These are phyloP conservation scores for Stachybotrys chartarum DNA, from an alignment of 2,329 filamentous ascomycete genomes.

Conservation along the genomic window DNA sequence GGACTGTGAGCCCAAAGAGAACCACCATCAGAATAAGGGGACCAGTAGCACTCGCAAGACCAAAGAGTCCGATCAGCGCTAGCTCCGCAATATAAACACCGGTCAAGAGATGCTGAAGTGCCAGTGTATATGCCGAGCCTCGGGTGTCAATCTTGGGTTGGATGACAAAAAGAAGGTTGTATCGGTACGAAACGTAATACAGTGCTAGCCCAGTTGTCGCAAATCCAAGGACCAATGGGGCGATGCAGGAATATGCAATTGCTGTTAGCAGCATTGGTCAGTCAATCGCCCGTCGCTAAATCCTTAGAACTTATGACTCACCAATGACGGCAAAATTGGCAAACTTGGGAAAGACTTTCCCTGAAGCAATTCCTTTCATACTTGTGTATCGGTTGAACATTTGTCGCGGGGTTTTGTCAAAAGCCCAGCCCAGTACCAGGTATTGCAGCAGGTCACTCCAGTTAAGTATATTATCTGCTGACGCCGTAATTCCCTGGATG, in stretches of 20 bases:
- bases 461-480: constrained; percentile 1
- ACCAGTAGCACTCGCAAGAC: not conserved
- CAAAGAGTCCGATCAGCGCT: constrained; percentile 51
- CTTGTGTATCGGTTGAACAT: constrained; percentile 1
- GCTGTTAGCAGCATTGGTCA: not conserved
- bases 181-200: constrained; percentile 69
- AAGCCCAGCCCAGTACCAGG: not conserved
- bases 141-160: constrained; percentile 66
- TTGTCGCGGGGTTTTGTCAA: constrained; percentile 1
- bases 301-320: not conserved
- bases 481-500: not conserved
- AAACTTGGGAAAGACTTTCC: constrained; percentile 1
- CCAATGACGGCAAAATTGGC: constrained; percentile 1
- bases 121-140: constrained; percentile 63
- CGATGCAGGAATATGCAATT: constrained; percentile 57
- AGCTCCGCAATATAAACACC: constrained; percentile 65
- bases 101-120: constrained; percentile 63
- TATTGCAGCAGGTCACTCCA: not conserved
- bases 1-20: not conserved
- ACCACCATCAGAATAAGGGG: not conserved
- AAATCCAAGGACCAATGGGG: constrained; percentile 65
- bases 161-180: constrained; percentile 68
- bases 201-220: constrained; percentile 60
- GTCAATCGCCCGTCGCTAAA: not conserved
- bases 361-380: not conserved